Evolutionary conservation across 192 early-diverging fungal species (phyloP).

Genomic region (Allomyces macrogynus): DNA sequence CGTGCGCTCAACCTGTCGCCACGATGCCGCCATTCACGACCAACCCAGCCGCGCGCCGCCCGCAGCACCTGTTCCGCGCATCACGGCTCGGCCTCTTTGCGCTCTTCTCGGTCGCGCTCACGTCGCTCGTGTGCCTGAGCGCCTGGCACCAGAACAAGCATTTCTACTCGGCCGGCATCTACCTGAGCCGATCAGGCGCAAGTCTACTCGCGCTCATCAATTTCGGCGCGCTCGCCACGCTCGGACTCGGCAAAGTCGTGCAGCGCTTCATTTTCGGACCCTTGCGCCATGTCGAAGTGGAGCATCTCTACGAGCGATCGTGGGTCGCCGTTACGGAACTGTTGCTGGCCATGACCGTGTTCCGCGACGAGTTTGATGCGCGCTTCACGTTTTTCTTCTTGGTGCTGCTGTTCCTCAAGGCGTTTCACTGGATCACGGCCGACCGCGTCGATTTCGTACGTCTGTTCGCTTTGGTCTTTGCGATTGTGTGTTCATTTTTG

Average conservation of each 20-base stretch:
- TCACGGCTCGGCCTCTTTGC: background rate
- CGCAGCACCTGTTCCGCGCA: background rate
- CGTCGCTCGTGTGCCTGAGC: conserved; percentile 12
- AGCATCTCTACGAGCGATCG: conserved; percentile 91
- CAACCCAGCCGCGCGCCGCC: too few species aligned
- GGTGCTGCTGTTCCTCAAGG: conserved; percentile 72
- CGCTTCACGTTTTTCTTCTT: conserved; percentile 67
- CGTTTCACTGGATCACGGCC: conserved; percentile 89
- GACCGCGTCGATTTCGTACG: conserved; percentile 74
- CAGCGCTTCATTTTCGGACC: conserved; percentile 16
- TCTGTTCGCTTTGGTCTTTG: background rate
- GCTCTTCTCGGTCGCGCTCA: conserved; percentile 1
- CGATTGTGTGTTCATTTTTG: background rate
- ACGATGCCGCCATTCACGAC: too few species aligned
- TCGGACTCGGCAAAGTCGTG: conserved; percentile 53
- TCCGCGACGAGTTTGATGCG: conserved; percentile 84
- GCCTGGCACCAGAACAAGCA: conserved; percentile 25
- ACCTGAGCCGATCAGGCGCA: conserved; percentile 67
- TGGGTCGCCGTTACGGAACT: conserved; percentile 98
- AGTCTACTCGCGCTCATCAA: conserved; percentile 74
- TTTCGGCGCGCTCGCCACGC: conserved; percentile 53
- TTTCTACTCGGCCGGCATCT: conserved; percentile 81
- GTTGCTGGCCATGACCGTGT: conserved; percentile 84
- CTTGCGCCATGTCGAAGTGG: conserved; percentile 1
- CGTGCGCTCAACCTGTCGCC: too few species aligned